Evolutionary conservation across 768 basidiomycete species (phyloP).

Genomic region (Multifurca ochricompacta): DNA sequence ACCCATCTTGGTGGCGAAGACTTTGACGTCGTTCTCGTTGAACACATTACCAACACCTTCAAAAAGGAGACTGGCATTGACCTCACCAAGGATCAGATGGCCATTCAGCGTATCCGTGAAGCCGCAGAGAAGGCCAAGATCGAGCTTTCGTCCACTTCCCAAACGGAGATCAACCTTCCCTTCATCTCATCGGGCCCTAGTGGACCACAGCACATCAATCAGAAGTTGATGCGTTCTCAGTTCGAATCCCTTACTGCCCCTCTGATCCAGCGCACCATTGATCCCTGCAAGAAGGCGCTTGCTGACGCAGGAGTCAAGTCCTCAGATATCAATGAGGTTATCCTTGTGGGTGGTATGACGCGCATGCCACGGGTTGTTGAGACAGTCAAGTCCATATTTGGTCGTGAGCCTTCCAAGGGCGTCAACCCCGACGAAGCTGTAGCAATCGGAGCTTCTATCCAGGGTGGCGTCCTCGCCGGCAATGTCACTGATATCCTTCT

Average conservation of each 20-base stretch:
- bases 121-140: conserved; percentile 99
- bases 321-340: conserved; percentile 91
- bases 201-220: conserved; percentile 97
- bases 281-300: conserved; percentile 98
- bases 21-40: conserved; percentile 87
- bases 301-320: conserved; percentile 88
- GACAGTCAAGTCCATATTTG: conserved; percentile 90
- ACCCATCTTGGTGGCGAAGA: conserved; percentile 96
- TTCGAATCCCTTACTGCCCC: conserved; percentile 81
- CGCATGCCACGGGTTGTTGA: conserved; percentile 96
- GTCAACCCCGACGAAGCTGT: conserved; percentile 99
- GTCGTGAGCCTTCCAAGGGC: conserved; percentile 95
- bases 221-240: conserved; percentile 78
- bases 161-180: conserved; percentile 96
- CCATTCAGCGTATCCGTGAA: conserved; percentile 97
- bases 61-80: conserved; percentile 86
- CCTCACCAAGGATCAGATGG: conserved; percentile 83
- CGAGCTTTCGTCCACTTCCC: conserved; percentile 87
- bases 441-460: conserved; percentile 95
- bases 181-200: conserved; percentile 96
- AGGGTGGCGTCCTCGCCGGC: conserved; percentile 95
- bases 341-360: conserved; percentile 97
- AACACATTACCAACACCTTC: conserved; percentile 83
- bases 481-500: conserved; percentile 94
- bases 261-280: conserved; percentile 83